A percentile compares a stretch with the other conserved stretches of the same genome.
Conservation (phyloP, 1,284 basidiomycete species). For the Sparassis latifolia region DNA sequence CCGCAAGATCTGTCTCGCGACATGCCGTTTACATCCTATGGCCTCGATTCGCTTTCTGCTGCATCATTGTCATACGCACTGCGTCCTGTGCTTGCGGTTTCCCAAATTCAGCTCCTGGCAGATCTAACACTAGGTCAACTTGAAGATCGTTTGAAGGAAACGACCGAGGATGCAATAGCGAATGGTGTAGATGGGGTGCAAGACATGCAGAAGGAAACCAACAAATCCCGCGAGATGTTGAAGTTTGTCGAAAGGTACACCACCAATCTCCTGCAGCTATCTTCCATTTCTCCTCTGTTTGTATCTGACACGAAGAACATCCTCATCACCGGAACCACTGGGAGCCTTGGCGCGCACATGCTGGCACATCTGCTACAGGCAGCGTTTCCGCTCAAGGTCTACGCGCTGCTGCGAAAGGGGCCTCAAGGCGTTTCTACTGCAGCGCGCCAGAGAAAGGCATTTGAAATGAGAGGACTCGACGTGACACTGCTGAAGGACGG, state of each 20-base stretch:
- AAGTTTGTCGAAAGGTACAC: constrained; percentile 15
- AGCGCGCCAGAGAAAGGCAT: background rate
- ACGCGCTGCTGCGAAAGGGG: constrained; percentile 2
- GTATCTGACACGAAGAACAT: background rate
- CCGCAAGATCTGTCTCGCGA: constrained; percentile 28
- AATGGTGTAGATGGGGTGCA: background rate
- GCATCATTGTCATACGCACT: constrained; percentile 28
- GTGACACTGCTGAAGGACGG: background rate
- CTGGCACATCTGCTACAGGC: constrained; percentile 33
- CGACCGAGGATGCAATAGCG: background rate
- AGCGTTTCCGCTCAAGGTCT: constrained; percentile 26
- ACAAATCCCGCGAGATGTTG: background rate
- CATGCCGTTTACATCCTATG: constrained; percentile 35
- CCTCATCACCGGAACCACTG: constrained; percentile 6
- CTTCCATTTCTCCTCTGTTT: background rate
- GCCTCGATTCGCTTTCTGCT: constrained; percentile 35
- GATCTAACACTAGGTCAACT: constrained; percentile 21
- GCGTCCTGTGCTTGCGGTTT: constrained; percentile 23
- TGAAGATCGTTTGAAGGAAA: constrained; percentile 4
- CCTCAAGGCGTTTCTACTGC: background rate
- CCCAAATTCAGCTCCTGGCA: constrained; percentile 33
- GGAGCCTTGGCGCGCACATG: background rate
- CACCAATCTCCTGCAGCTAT: constrained; percentile 11
- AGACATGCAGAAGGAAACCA: no score
- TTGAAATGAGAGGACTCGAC: background rate